Conservation (phyloP, 225 moss, liverwort and hornwort species). For the Pleurozium schreberi region DNA sequence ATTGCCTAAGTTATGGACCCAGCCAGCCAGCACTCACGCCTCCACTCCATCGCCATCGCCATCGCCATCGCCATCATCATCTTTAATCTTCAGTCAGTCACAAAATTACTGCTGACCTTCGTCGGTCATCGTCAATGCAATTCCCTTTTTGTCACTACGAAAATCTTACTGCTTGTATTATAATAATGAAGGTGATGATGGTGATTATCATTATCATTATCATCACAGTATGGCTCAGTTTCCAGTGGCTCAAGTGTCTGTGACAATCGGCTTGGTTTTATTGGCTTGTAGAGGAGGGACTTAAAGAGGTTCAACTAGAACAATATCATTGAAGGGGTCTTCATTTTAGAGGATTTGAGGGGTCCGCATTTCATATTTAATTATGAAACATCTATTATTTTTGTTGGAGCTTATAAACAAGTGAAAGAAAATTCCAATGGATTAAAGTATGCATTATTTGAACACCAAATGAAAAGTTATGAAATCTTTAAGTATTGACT, state of each 20-base stretch:
- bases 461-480: neutral
- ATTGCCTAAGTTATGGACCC: neutral
- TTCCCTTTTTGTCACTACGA: neutral
- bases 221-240: neutral
- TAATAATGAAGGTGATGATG: too few species aligned
- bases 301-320: too few species aligned
- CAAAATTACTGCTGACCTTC: neutral
- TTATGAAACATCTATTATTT: neutral
- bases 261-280: neutral
- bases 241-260: neutral
- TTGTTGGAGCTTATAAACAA: neutral
- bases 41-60: neutral
- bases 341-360: too few species aligned
- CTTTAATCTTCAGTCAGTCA: neutral
- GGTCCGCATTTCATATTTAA: neutral
- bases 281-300: too few species aligned
- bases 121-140: neutral
- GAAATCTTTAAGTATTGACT: neutral
- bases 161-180: neutral
- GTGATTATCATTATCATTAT: neutral
- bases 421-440: neutral
- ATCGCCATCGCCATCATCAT: neutral
- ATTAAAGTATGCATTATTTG: neutral
- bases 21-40: neutral
- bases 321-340: neutral